Evolutionary conservation across 2,329 filamentous ascomycete genomes (phyloP), one percentile per base, ranked within the genome.

Genomic region (Phoma sp.): DNA sequence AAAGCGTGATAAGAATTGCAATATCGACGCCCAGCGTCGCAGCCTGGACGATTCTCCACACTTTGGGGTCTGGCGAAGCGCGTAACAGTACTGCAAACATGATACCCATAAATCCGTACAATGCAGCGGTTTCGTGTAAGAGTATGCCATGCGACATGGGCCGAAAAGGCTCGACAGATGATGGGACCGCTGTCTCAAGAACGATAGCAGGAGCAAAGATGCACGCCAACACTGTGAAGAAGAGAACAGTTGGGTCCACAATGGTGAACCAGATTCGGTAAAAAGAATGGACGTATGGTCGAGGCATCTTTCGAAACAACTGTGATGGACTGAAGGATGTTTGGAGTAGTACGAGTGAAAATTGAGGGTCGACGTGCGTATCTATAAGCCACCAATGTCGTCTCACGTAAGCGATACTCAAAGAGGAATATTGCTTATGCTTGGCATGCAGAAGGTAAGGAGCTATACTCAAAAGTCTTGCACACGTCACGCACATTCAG

Each of bases 221-320:
- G 36, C 51, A 58, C 3, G 25, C n/a, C 25, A 61, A 6, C n/a
- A 48, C 45, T 12, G 58, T 61, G 33, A 61, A 37, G 40, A 58
- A 47, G 31, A 58, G 44, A 13, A 55, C 43, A 13, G 40, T 37
- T 13, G 58, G 58, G n/a, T 61, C 58, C 3, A 61, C 44, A 10
- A 17, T 51, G 27, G 58, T 61, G 33, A 61, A 61, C 58, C 58
- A 61, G 17, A 56, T 50, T 19, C 47, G 40, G 21, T 61, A 58
- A 27, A 61, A 61, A 8, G 47, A 25, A 24, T 61, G 51, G 10
- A 56, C 33, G 19, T 55, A 31, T 32, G 58, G 51, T 21, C 49
- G 47, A 9, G 55, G 10, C 58, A 61, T 61, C 19, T 3, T 39
- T 13, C 1, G 27, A 1, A 10, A 4, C 27, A 10, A 4, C 7